These are phyloP conservation scores for Geotrichum siamense DNA, from an alignment of 1,139 yeast species.

Conservation along the genomic window DNA sequence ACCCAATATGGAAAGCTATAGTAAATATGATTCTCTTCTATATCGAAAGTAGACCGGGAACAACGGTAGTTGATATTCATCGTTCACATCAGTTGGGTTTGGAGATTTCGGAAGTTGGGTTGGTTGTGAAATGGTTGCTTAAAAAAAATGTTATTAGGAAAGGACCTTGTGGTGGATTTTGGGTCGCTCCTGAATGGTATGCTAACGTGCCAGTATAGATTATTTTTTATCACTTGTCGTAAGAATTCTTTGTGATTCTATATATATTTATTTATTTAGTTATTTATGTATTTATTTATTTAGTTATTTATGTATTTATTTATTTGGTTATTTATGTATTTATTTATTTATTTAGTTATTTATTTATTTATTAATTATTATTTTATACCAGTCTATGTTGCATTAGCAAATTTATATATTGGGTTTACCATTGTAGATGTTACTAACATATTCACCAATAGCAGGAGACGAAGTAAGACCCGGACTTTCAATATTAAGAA, in stretches of 20 bases:
- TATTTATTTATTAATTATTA: background rate
- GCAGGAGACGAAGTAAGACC: conserved; percentile 81
- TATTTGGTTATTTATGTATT: no score
- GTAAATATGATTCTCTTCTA: conserved; percentile 51
- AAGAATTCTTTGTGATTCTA: background rate
- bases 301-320: no score
- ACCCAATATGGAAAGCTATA: conserved; percentile 50
- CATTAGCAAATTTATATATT: conserved; percentile 1
- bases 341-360: background rate
- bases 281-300: no score
- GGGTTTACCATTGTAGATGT: conserved; percentile 17
- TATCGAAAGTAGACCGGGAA: conserved; percentile 49
- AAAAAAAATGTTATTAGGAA: conserved; percentile 38
- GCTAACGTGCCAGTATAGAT: conserved; percentile 8
- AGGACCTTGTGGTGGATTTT: conserved; percentile 43
- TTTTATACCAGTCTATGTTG: background rate
- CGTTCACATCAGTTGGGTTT: conserved; percentile 37
- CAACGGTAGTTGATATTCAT: conserved; percentile 35
- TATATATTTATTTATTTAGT: background rate
- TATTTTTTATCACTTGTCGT: background rate
- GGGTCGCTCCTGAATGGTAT: conserved; percentile 52
- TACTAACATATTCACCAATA: conserved; percentile 61
- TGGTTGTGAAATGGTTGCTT: conserved; percentile 53
- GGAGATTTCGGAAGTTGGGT: conserved; percentile 44
- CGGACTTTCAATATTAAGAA: conserved; percentile 83